Evolutionary conservation across 208 protist species (phyloP).

Genomic region (Acanthamoeba lenticulata): DNA sequence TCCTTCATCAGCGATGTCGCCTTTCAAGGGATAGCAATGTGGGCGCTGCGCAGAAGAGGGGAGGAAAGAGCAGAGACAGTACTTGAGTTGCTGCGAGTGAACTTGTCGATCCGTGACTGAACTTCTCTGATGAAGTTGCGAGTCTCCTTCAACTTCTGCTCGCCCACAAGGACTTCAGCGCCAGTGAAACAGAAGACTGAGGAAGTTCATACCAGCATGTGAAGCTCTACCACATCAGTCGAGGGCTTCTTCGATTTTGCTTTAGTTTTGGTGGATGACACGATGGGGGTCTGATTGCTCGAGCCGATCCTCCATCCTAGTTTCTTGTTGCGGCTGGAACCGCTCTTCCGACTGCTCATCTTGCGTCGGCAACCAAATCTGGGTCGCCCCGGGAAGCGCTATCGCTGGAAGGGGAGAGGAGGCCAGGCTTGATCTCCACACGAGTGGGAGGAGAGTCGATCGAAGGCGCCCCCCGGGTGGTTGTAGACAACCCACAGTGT

Average conservation of each 20-base stretch:
- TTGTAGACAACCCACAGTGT: not conserved
- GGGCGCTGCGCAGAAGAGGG: not conserved
- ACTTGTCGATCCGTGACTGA: constrained; percentile 31
- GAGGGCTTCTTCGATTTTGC: not conserved
- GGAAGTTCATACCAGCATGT: not conserved
- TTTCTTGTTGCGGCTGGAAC: not conserved
- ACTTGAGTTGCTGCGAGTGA: constrained; percentile 43
- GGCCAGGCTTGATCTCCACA: too few species aligned
- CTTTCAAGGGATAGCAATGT: not conserved
- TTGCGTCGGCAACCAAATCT: not conserved
- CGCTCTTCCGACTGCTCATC: not conserved
- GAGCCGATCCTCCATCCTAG: not conserved
- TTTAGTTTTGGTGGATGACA: not conserved
- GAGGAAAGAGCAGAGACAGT: not conserved
- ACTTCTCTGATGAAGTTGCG: constrained; percentile 60
- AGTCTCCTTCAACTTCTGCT: constrained; percentile 64
- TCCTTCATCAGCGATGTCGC: not conserved
- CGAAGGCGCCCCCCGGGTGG: not conserved
- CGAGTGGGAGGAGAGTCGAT: not conserved
- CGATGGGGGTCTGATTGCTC: not conserved
- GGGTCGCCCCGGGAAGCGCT: too few species aligned
- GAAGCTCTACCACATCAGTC: constrained; percentile 14
- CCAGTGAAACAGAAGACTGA: not conserved
- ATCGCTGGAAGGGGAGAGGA: too few species aligned
- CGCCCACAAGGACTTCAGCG: not conserved